Percentiles rank a stretch among this genome's conserved stretches.
Conservation (phyloP, 176 grass and related monocot species). For the Paspalum notatum region DNA sequence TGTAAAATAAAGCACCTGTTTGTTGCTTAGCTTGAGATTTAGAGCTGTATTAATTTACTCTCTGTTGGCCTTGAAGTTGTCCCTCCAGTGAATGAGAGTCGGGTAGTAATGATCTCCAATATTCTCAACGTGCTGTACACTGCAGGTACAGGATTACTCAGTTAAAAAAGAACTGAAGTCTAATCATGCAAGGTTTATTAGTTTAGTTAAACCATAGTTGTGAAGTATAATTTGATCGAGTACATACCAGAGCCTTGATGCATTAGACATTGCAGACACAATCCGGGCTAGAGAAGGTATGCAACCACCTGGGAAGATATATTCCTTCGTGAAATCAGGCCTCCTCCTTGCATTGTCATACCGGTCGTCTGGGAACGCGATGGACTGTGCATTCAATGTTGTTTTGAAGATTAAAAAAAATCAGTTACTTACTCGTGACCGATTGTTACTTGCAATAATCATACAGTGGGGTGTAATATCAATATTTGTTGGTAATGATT, state of each 20-base stretch:
- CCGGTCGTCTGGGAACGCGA: slow-evolving; percentile 56
- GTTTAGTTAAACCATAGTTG: neutral
- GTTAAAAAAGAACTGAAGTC: neutral
- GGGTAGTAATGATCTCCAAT: neutral
- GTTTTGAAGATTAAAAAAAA: neutral
- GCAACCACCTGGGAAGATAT: neutral
- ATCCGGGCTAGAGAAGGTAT: neutral
- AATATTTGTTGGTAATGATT: neutral
- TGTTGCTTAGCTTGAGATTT: neutral
- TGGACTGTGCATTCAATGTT: slow-evolving; percentile 55
- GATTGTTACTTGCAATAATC: neutral
- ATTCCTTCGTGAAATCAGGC: slow-evolving; percentile 43
- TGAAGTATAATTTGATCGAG: neutral
- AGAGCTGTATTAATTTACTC: neutral
- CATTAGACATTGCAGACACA: slow-evolving; percentile 48
- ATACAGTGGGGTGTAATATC: neutral
- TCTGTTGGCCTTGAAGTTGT: neutral
- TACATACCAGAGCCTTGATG: slow-evolving; percentile 25
- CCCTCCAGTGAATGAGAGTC: neutral
- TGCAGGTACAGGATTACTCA: neutral
- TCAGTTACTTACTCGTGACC: neutral
- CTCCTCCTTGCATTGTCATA: slow-evolving; percentile 65
- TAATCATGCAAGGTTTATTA: neutral
- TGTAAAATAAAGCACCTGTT: neutral
- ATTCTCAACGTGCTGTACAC: neutral